Percentiles rank a stretch among this genome's conserved stretches.
Evolutionary conservation across 208 protist species (phyloP).

Genomic region (Zelonia costaricensis): DNA sequence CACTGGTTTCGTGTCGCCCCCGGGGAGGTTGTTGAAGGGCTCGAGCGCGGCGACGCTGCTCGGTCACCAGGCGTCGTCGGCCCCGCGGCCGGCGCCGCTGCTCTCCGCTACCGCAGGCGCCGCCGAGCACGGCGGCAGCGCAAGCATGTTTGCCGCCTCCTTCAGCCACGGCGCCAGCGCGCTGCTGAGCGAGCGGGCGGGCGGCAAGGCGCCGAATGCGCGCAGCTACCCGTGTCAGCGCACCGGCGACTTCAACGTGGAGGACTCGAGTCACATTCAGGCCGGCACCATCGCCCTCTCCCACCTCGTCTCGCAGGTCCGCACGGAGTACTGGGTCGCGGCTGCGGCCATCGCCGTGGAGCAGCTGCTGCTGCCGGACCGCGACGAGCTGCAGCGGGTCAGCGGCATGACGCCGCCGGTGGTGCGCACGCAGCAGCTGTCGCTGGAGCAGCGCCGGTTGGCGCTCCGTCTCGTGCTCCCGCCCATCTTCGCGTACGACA

Average conservation of each 20-base stretch:
- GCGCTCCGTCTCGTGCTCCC: slow-evolving; percentile 36
- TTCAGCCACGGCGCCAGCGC: not conserved
- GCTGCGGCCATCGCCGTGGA: slow-evolving; percentile 28
- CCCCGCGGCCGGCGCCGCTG: not conserved
- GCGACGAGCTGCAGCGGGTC: slow-evolving; percentile 18
- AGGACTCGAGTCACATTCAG: slow-evolving; percentile 18
- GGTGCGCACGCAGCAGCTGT: slow-evolving; percentile 6
- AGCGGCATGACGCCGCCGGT: slow-evolving; percentile 2
- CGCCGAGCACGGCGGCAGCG: slow-evolving; percentile 1
- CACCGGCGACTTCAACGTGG: slow-evolving; percentile 23
- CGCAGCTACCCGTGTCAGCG: slow-evolving; percentile 19
- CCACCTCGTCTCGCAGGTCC: slow-evolving; percentile 30
- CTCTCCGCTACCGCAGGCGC: slow-evolving; percentile 5
- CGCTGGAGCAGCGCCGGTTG: slow-evolving; percentile 9
- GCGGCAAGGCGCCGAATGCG: slow-evolving; percentile 7
- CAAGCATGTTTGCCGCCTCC: slow-evolving; percentile 12
- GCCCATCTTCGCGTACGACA: slow-evolving; percentile 45
- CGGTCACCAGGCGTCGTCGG: slow-evolving; percentile 2
- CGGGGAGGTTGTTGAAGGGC: not conserved
- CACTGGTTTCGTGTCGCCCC: not conserved
- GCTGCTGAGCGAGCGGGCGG: slow-evolving; percentile 1
- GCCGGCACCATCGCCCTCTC: slow-evolving; percentile 27
- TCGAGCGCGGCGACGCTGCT: not conserved
- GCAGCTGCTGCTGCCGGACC: slow-evolving; percentile 19
- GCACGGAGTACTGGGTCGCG: slow-evolving; percentile 26